Conservation (phyloP, 2,329 filamentous ascomycete species). For the Leptographium flavum region DNA sequence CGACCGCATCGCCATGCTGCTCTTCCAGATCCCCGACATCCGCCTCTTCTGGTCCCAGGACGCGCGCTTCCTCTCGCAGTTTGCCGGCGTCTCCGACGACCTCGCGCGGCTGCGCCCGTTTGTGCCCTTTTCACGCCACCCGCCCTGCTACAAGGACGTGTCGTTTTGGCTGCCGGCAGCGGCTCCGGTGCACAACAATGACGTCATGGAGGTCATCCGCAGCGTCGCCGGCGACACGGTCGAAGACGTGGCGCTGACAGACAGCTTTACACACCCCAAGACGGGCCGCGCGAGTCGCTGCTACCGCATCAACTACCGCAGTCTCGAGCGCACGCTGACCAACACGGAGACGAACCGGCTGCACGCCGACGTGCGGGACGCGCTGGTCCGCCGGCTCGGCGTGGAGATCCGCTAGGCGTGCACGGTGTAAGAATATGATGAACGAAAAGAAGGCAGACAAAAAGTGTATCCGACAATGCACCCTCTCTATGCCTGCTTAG, state of each 20-base stretch:
- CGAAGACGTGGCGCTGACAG: conserved; percentile 74
- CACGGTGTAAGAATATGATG: background rate
- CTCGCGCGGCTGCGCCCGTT: conserved; percentile 45
- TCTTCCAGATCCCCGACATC: conserved; percentile 94
- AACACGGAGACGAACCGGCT: conserved; percentile 66
- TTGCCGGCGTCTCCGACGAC: conserved; percentile 45
- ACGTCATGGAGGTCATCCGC: conserved; percentile 90
- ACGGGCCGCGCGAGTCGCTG: conserved; percentile 72
- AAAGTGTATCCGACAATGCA: too few species aligned
- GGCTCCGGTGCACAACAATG: conserved; percentile 64
- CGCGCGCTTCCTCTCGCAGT: conserved; percentile 73
- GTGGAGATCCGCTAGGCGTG: conserved; percentile 56
- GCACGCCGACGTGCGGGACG: conserved; percentile 52
- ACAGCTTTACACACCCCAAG: conserved; percentile 81
- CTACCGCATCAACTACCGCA: conserved; percentile 89
- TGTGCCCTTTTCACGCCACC: conserved; percentile 80
- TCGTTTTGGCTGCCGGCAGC: conserved; percentile 69
- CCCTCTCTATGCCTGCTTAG: too few species aligned
- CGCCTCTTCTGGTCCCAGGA: conserved; percentile 91
- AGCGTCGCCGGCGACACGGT: conserved; percentile 68
- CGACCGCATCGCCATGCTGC: conserved; percentile 91
- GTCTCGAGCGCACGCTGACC: conserved; percentile 78
- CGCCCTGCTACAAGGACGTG: conserved; percentile 79
- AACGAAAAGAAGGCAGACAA: background rate
- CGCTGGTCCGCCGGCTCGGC: conserved; percentile 55